These are phyloP conservation scores for Podospora pseudopauciseta DNA, from an alignment of 495 filamentous ascomycete species.

Conservation along the genomic window DNA sequence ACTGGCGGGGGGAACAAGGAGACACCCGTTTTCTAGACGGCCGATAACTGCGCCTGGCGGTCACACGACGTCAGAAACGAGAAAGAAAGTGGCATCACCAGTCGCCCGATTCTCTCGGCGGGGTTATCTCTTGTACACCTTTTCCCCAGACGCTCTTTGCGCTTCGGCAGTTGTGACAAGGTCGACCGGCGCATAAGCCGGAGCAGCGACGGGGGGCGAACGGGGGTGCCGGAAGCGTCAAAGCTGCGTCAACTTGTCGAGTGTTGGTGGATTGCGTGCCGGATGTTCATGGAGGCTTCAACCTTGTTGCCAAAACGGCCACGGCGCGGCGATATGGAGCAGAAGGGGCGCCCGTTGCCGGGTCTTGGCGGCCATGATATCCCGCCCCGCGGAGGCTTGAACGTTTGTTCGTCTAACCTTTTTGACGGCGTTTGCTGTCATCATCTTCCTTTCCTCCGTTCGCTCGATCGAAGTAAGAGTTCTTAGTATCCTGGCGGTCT, in stretches of 20 bases:
- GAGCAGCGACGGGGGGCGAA: slow-evolving; percentile 1
- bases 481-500: slow-evolving; percentile 6
- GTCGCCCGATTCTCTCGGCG: slow-evolving; percentile 14
- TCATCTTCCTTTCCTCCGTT: not conserved
- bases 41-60: slow-evolving; percentile 1
- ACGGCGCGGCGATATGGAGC: not conserved
- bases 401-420: not conserved
- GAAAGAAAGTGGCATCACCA: slow-evolving; percentile 14
- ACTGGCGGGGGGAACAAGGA: not conserved
- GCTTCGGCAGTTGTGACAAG: slow-evolving; percentile 5
- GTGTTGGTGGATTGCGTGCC: slow-evolving; percentile 1
- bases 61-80: slow-evolving; percentile 19
- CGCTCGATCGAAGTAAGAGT: not conserved
- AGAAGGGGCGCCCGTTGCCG: not conserved
- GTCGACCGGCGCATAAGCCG: not conserved
- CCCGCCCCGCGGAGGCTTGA: not conserved
- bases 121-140: not conserved
- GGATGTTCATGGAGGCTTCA: not conserved
- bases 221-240: slow-evolving; percentile 1
- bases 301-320: slow-evolving; percentile 1
- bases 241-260: slow-evolving; percentile 2
- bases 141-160: not conserved
- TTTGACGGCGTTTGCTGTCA: not conserved
- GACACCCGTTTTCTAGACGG: slow-evolving; percentile 1
- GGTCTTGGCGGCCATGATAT: not conserved